Evolutionary conservation across 352 stramenopile genomes (phyloP).

Genomic region (Aphanomyces invadans): DNA sequence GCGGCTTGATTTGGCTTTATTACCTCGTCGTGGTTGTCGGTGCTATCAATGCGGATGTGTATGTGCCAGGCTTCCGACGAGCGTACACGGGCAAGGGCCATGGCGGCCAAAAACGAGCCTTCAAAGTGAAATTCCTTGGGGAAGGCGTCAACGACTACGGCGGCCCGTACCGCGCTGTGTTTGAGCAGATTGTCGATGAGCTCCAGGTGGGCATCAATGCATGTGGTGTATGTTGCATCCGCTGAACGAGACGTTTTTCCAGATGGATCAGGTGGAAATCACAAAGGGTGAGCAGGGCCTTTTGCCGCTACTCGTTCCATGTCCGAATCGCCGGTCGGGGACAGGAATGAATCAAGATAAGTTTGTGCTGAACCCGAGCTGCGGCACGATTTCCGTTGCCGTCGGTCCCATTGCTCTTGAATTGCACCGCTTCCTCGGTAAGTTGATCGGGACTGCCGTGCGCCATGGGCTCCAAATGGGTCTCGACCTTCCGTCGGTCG

Average conservation of each 20-base stretch:
- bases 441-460: constrained; percentile 93
- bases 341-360: constrained; percentile 90
- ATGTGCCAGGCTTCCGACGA: constrained; percentile 85
- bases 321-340: constrained; percentile 74
- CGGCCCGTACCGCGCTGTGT: constrained; percentile 96
- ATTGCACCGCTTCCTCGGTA: constrained; percentile 92
- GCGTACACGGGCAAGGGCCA: constrained; percentile 97
- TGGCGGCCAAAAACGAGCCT: constrained; percentile 94
- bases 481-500: constrained; percentile 79
- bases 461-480: constrained; percentile 93
- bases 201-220: constrained; percentile 54
- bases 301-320: constrained; percentile 82
- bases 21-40: too few relatives aligned
- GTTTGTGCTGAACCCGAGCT: constrained; percentile 84
- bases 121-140: constrained; percentile 99
- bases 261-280: constrained; percentile 81
- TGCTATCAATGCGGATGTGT: not conserved
- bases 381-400: constrained; percentile 36
- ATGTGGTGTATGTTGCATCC: not conserved
- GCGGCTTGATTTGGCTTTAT: too few relatives aligned
- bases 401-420: constrained; percentile 88
- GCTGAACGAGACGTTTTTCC: not conserved
- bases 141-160: constrained; percentile 99
- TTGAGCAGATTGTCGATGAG: constrained; percentile 95
- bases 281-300: constrained; percentile 80